Evolutionary conservation across 371 early-diverging fungal species (phyloP), one percentile per base, ranked within the genome.

Genomic region (Mortierella sp.): DNA sequence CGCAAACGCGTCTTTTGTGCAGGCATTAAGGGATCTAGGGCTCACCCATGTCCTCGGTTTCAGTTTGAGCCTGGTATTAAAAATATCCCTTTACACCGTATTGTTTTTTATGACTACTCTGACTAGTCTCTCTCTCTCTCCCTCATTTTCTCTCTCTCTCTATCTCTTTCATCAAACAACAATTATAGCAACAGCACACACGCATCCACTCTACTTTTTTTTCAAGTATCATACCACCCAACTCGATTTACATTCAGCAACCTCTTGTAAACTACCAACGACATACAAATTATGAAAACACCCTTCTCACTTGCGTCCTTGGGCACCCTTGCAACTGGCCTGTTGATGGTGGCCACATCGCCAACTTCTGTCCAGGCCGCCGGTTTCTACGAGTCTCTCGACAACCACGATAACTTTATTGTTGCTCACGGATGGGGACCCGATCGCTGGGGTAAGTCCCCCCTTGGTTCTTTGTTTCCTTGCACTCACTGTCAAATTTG

Each of bases 351-450:
- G 26, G 31, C 63, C 4, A 4, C 70, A 57, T 24, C 52, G 34
- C 50, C 71, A 14, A 0, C 48, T 42, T 65, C 55, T 9, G 57
- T 4, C 26, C 70, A n/a, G 38, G 60, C 50, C 10, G 19, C 19
- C 21, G 75, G 74, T n/a, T 72, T 81, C 58, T 38, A 71, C n/a
- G 85, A 81, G 42, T n/a, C 73, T 2, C 73, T 86, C 19, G 50
- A 57, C 48, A 78, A 60, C 48, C 80, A 73, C 52, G 28, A 75
- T 38, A 82, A 86, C 76, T 82, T 86, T 74, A 82, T 82, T 34
- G 65, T 86, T 42, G 86, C 86, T 13, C 38, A 86, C 21, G 78
- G 80, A 24, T 86, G 74, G 76, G 81, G 84, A 6, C 81, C 84
- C 9, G 81, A 73, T 0, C 79, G 77, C 10, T 84, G 84, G 84